These are phyloP conservation scores for Pythium chondricola DNA, from an alignment of 352 stramenopile species.

Conservation along the genomic window DNA sequence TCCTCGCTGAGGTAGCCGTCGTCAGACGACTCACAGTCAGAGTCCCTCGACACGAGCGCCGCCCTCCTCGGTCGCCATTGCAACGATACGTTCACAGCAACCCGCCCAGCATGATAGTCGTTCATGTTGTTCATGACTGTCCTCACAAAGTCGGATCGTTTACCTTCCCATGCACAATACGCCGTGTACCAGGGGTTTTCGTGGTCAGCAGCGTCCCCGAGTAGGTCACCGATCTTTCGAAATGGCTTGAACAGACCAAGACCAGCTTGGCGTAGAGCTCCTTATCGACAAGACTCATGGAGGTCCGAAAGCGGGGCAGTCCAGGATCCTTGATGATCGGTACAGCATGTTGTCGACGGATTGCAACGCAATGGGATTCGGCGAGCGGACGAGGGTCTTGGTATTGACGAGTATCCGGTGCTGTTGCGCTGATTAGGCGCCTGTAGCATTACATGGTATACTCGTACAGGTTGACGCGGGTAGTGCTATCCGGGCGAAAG, in stretches of 20 bases:
- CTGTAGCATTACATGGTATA: conserved; percentile 2
- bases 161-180: neutral
- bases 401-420: neutral
- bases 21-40: neutral
- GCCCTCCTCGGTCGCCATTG: neutral
- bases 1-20: neutral
- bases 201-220: neutral
- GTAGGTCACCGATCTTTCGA: neutral
- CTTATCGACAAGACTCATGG: neutral
- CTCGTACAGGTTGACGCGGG: neutral
- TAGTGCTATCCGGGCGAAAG: neutral
- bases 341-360: neutral
- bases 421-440: neutral
- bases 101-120: conserved; percentile 6
- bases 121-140: conserved; percentile 16
- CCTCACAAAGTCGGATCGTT: neutral
- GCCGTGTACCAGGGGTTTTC: conserved; percentile 1
- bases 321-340: neutral
- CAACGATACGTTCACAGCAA: neutral
- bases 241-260: conserved; percentile 6
- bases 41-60: neutral
- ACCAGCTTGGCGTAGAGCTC: neutral
- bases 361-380: neutral
- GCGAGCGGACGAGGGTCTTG: neutral
- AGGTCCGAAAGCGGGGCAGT: neutral